Evolutionary conservation across 129 eudicot genomes (phyloP).

Genomic region (Flaveria sonorensis): DNA sequence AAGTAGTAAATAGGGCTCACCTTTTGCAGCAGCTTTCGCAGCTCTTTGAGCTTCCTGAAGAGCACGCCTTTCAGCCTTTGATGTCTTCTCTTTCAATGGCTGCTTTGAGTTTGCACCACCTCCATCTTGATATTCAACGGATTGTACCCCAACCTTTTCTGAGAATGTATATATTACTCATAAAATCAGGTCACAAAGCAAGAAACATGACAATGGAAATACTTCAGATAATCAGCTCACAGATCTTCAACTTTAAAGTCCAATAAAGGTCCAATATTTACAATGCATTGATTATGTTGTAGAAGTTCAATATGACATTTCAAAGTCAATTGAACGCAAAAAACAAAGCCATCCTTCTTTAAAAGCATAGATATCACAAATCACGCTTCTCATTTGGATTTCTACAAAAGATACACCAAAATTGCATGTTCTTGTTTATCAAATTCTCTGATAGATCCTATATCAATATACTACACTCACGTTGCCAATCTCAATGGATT

Average conservation of each 20-base stretch:
- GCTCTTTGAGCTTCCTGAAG: conserved; percentile 91
- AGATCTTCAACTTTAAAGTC: neutral
- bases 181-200: conserved; percentile 5
- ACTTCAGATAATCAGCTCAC: neutral
- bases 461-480: conserved; percentile 3
- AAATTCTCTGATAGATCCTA: conserved; percentile 14
- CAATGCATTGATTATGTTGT: neutral
- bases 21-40: conserved; percentile 87
- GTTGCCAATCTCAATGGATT: neutral
- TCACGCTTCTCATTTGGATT: conserved; percentile 15
- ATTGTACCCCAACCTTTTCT: conserved; percentile 49
- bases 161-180: conserved; percentile 28
- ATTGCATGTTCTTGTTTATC: neutral
- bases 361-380: neutral
- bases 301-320: conserved; percentile 10
- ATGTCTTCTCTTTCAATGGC: conserved; percentile 72
- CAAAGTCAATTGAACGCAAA: neutral
- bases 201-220: neutral
- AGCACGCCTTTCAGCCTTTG: conserved; percentile 95
- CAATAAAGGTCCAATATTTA: neutral
- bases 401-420: conserved; percentile 1
- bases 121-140: conserved; percentile 48
- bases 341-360: neutral
- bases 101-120: conserved; percentile 49
- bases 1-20: conserved; percentile 22